Conservation (phyloP, 306 rosid species). For the Rosa rugosa region DNA sequence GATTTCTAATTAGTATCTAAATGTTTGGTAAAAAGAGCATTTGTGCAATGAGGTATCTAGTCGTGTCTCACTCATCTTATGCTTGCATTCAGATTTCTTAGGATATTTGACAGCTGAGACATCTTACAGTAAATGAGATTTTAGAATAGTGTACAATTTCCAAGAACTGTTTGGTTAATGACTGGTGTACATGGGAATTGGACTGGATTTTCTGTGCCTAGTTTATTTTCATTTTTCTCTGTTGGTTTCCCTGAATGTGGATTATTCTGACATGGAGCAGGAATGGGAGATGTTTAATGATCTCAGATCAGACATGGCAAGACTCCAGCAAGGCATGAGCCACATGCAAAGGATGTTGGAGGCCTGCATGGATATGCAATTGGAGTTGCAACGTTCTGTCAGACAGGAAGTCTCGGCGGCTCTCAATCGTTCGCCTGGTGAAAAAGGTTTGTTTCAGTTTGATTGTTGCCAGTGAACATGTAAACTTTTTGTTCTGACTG, state of each 20-base stretch:
- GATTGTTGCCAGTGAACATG: background rate
- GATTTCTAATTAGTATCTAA: too few relatives aligned
- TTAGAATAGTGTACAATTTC: background rate
- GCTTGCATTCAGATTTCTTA: background rate
- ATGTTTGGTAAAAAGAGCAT: background rate
- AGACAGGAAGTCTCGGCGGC: conserved; percentile 99
- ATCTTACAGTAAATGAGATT: background rate
- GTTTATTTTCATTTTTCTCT: background rate
- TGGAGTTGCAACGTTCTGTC: conserved; percentile 98
- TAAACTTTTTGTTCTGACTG: background rate
- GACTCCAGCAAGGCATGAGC: conserved; percentile 99
- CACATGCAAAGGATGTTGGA: conserved; percentile 99
- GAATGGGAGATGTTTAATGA: conserved; percentile 98
- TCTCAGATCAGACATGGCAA: conserved; percentile 89
- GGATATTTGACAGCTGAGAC: background rate
- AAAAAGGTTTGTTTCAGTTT: conserved; percentile 51
- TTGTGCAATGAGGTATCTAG: background rate
- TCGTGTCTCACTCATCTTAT: background rate
- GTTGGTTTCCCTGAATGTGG: conserved; percentile 18
- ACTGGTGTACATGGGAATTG: background rate
- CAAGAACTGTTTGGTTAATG: background rate
- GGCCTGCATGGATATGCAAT: conserved; percentile 99
- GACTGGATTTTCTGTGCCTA: background rate
- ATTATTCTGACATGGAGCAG: conserved; percentile 45
- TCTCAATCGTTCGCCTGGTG: conserved; percentile 81